Base-by-base conservation (phyloP, 495 filamentous ascomycete species). In the Penicillium waksmanii region DNA sequence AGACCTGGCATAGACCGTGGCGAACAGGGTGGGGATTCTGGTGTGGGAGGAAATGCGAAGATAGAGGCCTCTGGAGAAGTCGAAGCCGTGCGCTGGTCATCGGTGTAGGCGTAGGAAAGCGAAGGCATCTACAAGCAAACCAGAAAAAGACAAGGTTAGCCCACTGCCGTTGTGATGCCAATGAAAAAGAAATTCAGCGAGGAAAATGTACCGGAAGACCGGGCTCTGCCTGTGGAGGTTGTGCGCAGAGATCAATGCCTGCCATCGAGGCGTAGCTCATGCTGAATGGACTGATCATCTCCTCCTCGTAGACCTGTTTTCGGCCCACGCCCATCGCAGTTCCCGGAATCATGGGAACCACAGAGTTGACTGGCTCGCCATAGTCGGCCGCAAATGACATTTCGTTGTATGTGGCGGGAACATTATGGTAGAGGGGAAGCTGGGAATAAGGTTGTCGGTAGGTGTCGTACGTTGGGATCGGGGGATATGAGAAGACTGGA, bases 81-180 rank as follows among this genome's bases (percentile, higher is more conserved):
- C 11, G 75, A 77, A 34, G 70, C 69, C 25, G 71, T 70, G 38
- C 91, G 93, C 66, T 87, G 86, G 62, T 93, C 90, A 74, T 89
- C 91, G 17, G 89, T 87, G 62, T 92, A 89, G 65, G 87, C 87
- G 66, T 93, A 89, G 66, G 89, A 90, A 67, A 96, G 84, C 67
- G 92, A 85, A 76, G 92, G 92, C 77, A 93, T 94, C 91, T 96
- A 82, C 51, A 59, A 54, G 51, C 43, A 56, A 44, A 44, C 17
- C 42, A 59, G 27, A 31, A 31, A 31, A 64, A 65, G 43, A 60
- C 43, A 64, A 62, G 65, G 68, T 72, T 70, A 70, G 65, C 65
- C 53, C 19, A 51, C 34, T 31, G 57, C n/a, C 31, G 36, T 52
- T 21, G 19, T 27, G 52, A 56, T 31, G 65, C 58, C 76, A 77